Evolutionary conservation across 768 basidiomycete genomes (phyloP).

Genomic region (Russula compacta): DNA sequence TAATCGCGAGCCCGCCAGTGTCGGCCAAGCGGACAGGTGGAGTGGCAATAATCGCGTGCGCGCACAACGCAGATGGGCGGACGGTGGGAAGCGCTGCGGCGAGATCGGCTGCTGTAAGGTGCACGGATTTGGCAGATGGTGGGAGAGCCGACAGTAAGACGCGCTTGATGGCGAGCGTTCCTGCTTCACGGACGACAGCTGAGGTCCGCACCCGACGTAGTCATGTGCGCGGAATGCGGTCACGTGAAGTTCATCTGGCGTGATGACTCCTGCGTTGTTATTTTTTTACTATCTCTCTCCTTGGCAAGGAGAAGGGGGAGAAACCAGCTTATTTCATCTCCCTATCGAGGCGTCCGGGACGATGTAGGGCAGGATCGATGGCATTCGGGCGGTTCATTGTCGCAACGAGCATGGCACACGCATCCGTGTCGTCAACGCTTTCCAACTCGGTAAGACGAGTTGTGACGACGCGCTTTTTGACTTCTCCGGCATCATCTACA

Average conservation of each 20-base stretch:
- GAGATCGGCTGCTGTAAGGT: constrained; percentile 57
- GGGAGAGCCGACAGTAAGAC: constrained; percentile 40
- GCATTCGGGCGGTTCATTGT: constrained; percentile 97
- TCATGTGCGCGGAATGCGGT: constrained; percentile 82
- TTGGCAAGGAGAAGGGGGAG: background rate
- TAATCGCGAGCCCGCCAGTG: constrained; percentile 75
- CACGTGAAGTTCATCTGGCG: constrained; percentile 46
- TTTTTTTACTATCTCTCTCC: background rate
- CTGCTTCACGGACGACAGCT: constrained; percentile 87
- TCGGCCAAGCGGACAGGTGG: constrained; percentile 81
- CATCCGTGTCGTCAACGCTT: constrained; percentile 57
- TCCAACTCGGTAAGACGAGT: constrained; percentile 92
- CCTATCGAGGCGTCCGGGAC: constrained; percentile 87
- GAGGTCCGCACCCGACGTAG: constrained; percentile 94
- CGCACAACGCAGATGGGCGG: constrained; percentile 90
- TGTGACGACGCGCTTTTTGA: constrained; percentile 92
- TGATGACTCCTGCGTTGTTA: constrained; percentile 59
- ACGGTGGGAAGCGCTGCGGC: constrained; percentile 63
- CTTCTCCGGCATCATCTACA: constrained; percentile 87
- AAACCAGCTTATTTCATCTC: constrained; percentile 81
- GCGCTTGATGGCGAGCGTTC: constrained; percentile 83
- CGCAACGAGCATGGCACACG: constrained; percentile 85
- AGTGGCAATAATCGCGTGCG: constrained; percentile 81
- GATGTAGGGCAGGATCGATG: constrained; percentile 83
- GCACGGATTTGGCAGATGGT: background rate